These are phyloP conservation scores for Pleurotus pulmonarius DNA, from an alignment of 768 basidiomycete genomes.

Conservation along the genomic window DNA sequence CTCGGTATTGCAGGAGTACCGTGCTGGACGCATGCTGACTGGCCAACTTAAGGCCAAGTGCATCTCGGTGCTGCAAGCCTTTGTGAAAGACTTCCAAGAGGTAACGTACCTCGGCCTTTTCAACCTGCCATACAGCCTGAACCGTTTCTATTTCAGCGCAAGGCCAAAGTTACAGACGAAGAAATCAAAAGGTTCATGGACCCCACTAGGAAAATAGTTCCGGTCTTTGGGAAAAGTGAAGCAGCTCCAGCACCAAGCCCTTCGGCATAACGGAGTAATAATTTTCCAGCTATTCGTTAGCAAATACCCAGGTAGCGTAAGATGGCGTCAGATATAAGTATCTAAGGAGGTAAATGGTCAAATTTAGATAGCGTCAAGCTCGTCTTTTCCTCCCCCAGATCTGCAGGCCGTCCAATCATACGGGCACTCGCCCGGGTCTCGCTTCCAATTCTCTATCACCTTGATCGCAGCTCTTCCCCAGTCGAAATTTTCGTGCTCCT, in stretches of 20 bases:
- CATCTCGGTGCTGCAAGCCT: constrained; percentile 76
- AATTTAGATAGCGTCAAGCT: not conserved
- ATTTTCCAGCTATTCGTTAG: too few relatives aligned
- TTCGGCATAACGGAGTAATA: not conserved
- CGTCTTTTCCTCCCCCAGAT: constrained; percentile 22
- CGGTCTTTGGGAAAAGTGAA: constrained; percentile 39
- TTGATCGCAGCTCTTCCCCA: constrained; percentile 74
- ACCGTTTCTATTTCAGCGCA: constrained; percentile 46
- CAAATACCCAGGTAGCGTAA: not conserved
- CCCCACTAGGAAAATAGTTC: constrained; percentile 67
- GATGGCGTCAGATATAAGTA: not conserved
- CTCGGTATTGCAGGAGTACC: constrained; percentile 69
- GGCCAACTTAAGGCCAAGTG: constrained; percentile 89
- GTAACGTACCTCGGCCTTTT: constrained; percentile 21
- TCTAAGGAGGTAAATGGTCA: not conserved
- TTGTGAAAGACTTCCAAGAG: constrained; percentile 85
- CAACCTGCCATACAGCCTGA: not conserved
- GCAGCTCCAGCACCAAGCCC: constrained; percentile 9
- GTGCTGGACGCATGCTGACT: constrained; percentile 81
- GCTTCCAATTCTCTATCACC: constrained; percentile 61
- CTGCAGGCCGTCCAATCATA: constrained; percentile 49
- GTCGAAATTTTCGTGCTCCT: constrained; percentile 58
- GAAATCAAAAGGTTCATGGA: constrained; percentile 80
- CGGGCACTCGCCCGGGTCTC: constrained; percentile 21
- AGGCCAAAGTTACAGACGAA: constrained; percentile 77